These are phyloP conservation scores for Solanum ossicruentum DNA, from an alignment of 257 asterid species.

Conservation along the genomic window DNA sequence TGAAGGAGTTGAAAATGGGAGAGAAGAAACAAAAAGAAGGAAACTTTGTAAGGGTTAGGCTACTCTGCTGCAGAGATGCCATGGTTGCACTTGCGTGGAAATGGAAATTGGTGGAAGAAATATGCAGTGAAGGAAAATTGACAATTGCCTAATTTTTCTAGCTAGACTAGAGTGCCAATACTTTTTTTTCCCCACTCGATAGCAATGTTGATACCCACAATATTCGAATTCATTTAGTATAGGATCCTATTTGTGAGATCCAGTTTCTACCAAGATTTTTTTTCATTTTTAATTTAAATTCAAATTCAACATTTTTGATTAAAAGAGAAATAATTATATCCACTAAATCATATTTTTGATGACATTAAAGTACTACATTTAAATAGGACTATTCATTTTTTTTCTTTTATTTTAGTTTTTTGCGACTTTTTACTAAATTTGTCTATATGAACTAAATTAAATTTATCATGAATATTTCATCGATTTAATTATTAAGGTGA, in stretches of 20 bases:
- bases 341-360: no score
- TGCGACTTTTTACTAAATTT: not conserved
- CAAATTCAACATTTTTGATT: rapidly evolving
- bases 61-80: slow-evolving; percentile 13
- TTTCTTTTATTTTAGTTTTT: no score
- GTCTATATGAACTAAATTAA: not conserved
- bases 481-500: not conserved
- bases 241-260: rapidly evolving
- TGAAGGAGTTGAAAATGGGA: not conserved
- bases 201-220: no score
- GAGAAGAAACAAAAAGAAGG: not conserved
- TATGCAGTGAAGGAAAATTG: not conserved
- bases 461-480: not conserved
- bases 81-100: not conserved
- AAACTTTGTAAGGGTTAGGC: not conserved
- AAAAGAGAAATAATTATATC: rapidly evolving
- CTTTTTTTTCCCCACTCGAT: no score
- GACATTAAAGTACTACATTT: not conserved
- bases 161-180: not conserved
- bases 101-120: not conserved
- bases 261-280: no score
- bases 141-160: not conserved
- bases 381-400: not conserved
- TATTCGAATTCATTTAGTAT: no score
- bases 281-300: no score